Conservation (phyloP, 2,329 filamentous ascomycete species). For the Fusarium setosum region DNA sequence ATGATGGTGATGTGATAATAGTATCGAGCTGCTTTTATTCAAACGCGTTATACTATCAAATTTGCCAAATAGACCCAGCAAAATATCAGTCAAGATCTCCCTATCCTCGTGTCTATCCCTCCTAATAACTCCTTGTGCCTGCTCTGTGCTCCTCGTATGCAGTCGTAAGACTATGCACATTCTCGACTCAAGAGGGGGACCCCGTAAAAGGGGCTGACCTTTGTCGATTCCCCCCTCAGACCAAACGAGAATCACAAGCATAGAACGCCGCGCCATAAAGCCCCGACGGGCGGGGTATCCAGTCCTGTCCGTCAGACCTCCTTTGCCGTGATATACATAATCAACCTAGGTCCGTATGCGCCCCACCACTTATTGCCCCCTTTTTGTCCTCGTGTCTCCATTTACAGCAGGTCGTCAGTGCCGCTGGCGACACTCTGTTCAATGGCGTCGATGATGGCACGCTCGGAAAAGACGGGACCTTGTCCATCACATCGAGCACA, state of each 20-base stretch:
- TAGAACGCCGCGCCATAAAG: slow-evolving; percentile 42
- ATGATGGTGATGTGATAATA: neutral
- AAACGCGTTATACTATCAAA: neutral
- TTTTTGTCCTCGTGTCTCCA: slow-evolving; percentile 6
- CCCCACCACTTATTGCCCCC: slow-evolving; percentile 5
- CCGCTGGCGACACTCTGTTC: slow-evolving; percentile 81
- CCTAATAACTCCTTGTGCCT: slow-evolving; percentile 14
- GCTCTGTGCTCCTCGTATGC: neutral
- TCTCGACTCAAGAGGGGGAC: neutral
- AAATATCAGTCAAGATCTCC: neutral
- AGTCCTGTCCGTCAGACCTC: slow-evolving; percentile 29
- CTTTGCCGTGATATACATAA: slow-evolving; percentile 40
- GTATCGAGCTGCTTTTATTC: neutral
- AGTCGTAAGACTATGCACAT: slow-evolving; percentile 1
- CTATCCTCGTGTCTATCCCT: neutral
- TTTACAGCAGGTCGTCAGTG: slow-evolving; percentile 76
- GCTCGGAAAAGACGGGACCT: slow-evolving; percentile 88
- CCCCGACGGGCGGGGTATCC: slow-evolving; percentile 44
- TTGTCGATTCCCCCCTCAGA: slow-evolving; percentile 7
- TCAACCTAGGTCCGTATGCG: slow-evolving; percentile 33
- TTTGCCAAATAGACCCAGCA: neutral
- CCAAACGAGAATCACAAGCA: slow-evolving; percentile 32
- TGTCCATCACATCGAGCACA: slow-evolving; percentile 86
- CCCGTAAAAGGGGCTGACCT: neutral
- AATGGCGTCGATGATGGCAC: slow-evolving; percentile 78